phyloP scores from a whole-genome alignment of 305 asterid species.

The Petunia hybrid region DNA sequence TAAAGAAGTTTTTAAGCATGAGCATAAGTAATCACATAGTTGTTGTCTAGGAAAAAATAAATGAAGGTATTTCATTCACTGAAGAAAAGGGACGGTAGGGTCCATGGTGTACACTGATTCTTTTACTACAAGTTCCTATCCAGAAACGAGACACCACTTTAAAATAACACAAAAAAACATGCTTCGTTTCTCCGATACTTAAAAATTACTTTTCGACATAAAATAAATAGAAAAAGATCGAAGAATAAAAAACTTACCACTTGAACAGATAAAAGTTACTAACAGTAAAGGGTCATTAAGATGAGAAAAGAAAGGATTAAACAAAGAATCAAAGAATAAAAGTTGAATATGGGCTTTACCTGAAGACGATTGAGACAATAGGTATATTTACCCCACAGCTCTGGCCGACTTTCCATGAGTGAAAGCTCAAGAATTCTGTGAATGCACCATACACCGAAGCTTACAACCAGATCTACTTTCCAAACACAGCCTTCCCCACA shows the following conservation, averaged over 20 bases:
- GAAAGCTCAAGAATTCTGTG: constrained; percentile 93
- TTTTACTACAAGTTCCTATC: background rate
- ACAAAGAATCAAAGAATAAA: background rate
- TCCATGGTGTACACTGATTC: background rate
- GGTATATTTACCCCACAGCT: constrained; percentile 98
- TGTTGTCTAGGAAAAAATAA: background rate
- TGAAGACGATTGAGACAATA: constrained; percentile 94
- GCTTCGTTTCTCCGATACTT: constrained; percentile 8
- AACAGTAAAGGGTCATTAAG: background rate
- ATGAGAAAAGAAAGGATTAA: background rate
- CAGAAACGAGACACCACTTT: background rate
- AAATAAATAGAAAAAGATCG: background rate
- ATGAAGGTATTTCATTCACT: background rate
- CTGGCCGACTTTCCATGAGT: constrained; percentile 95
- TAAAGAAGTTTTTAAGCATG: background rate
- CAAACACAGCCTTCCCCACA: constrained; percentile 98
- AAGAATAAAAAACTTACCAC: background rate
- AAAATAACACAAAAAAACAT: background rate
- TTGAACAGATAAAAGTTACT: background rate
- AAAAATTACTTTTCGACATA: background rate
- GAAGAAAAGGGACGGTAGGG: background rate
- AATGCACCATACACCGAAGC: constrained; percentile 99
- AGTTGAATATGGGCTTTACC: constrained; percentile 50
- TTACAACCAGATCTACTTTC: constrained; percentile 70
- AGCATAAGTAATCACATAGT: background rate